These are phyloP conservation scores for Fraxinus floribunda DNA, from an alignment of 305 asterid species.

Conservation along the genomic window DNA sequence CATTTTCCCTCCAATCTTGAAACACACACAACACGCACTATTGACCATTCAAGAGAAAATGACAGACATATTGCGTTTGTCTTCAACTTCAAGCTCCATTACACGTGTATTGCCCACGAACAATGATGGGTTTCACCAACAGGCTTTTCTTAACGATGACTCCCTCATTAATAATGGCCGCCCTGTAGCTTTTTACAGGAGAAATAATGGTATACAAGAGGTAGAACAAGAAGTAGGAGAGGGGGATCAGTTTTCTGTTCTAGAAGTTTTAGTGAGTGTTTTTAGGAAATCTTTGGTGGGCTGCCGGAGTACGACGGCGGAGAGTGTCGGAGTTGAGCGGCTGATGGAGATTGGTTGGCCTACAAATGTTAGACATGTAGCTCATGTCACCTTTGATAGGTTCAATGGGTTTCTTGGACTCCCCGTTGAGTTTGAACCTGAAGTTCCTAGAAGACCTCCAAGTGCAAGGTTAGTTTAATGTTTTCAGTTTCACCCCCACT, in stretches of 20 bases:
- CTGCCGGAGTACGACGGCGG: conserved; percentile 32
- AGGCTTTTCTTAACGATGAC: conserved; percentile 32
- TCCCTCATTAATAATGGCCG: conserved; percentile 32
- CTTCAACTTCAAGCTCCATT: conserved; percentile 45
- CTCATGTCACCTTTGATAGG: conserved; percentile 90
- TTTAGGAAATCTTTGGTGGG: conserved; percentile 60
- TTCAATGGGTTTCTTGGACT: conserved; percentile 92
- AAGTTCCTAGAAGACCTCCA: conserved; percentile 86
- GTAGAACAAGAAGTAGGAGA: conserved; percentile 38
- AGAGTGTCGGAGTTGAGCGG: conserved; percentile 35
- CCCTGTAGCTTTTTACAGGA: conserved; percentile 54
- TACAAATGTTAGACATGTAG: conserved; percentile 83
- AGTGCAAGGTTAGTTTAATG: conserved; percentile 73
- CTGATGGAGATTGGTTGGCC: conserved; percentile 84
- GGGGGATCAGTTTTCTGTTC: conserved; percentile 42
- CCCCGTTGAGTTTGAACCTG: conserved; percentile 90
- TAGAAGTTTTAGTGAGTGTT: conserved; percentile 41
- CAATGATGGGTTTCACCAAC: conserved; percentile 70
- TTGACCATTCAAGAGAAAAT: conserved; percentile 25
- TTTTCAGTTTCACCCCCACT: background rate
- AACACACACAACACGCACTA: conserved; percentile 41
- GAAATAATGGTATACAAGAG: conserved; percentile 21
- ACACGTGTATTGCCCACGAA: conserved; percentile 29
- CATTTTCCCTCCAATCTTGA: conserved; percentile 35
- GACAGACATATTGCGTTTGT: conserved; percentile 38